Evolutionary conservation across 2,329 filamentous ascomycete species (phyloP).

Genomic region (Acarospora socialis): DNA sequence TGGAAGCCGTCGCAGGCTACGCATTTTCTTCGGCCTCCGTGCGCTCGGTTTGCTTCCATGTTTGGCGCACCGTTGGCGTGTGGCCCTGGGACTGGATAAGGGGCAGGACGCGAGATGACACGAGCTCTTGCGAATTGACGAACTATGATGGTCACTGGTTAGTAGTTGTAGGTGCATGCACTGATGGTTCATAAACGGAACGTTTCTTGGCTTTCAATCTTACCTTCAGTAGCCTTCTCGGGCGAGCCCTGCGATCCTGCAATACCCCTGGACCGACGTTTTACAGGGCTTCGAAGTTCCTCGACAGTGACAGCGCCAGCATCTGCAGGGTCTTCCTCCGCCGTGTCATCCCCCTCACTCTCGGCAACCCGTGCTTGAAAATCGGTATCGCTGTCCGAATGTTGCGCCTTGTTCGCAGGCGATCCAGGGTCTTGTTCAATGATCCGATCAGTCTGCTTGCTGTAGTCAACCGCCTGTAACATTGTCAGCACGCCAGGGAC

Average conservation of each 20-base stretch:
- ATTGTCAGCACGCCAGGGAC: not conserved
- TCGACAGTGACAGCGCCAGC: constrained; percentile 1
- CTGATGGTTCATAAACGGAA: too few relatives aligned
- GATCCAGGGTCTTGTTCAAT: constrained; percentile 14
- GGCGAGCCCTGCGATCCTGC: not conserved
- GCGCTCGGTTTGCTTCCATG: too few relatives aligned
- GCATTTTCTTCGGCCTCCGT: constrained; percentile 28
- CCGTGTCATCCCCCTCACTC: constrained; percentile 15
- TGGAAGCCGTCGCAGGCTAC: constrained; percentile 42
- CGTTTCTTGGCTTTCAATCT: too few relatives aligned
- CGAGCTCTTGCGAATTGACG: too few relatives aligned
- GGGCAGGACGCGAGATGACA: too few relatives aligned
- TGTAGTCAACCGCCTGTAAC: constrained; percentile 33
- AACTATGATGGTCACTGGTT: too few relatives aligned
- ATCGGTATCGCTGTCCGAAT: constrained; percentile 32
- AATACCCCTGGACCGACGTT: not conserved
- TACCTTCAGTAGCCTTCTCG: too few relatives aligned
- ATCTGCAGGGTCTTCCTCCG: constrained; percentile 13
- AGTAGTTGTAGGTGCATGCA: too few relatives aligned
- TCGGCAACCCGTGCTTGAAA: constrained; percentile 31
- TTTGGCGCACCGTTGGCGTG: too few relatives aligned
- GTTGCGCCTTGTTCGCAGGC: constrained; percentile 14
- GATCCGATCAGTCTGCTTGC: constrained; percentile 21
- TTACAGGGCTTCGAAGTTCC: constrained; percentile 1
- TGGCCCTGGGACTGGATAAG: too few relatives aligned